phyloP scores from a whole-genome alignment of 2,329 filamentous ascomycete species.

The Colletotrichum spaethianum region DNA sequence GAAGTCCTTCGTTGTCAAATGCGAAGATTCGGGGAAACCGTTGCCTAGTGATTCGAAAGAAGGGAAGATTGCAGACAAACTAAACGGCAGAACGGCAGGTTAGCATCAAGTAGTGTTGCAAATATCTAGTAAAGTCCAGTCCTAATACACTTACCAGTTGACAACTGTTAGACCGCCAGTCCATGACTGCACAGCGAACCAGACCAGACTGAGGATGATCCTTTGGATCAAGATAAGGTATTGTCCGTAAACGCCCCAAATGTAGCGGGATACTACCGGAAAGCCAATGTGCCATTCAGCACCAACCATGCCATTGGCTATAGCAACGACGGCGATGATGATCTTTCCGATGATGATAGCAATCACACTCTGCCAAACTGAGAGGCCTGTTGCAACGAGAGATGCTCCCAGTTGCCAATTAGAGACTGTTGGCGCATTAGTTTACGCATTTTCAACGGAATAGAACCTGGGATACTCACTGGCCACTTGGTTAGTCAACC shows the following conservation, averaged over 20 bases:
- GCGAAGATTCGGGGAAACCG: conserved; percentile 44
- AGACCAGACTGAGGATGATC: conserved; percentile 56
- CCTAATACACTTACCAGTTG: conserved; percentile 19
- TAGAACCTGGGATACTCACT: background rate
- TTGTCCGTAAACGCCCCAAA: conserved; percentile 58
- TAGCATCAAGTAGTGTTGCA: background rate
- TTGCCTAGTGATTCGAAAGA: conserved; percentile 46
- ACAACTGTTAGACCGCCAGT: conserved; percentile 45
- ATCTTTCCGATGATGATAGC: conserved; percentile 35
- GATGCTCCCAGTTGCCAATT: conserved; percentile 37
- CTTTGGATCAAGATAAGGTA: conserved; percentile 56
- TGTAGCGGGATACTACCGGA: conserved; percentile 55
- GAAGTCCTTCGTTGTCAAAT: conserved; percentile 47
- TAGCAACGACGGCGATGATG: conserved; percentile 35
- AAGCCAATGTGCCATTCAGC: conserved; percentile 58
- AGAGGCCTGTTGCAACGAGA: conserved; percentile 27
- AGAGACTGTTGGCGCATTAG: conserved; percentile 6
- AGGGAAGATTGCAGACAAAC: conserved; percentile 47
- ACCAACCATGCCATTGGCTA: conserved; percentile 30
- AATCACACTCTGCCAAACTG: conserved; percentile 37
- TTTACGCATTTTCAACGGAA: background rate
- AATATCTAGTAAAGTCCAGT: fast-evolving
- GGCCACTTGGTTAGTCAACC: conserved; percentile 39
- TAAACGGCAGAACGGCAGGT: conserved; percentile 16
- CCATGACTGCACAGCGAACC: conserved; percentile 54